Percentiles rank a stretch among this genome's conserved stretches.
These are phyloP conservation scores for Plasmodium vivax DNA, from an alignment of 169 alveolate species.

Conservation along the genomic window DNA sequence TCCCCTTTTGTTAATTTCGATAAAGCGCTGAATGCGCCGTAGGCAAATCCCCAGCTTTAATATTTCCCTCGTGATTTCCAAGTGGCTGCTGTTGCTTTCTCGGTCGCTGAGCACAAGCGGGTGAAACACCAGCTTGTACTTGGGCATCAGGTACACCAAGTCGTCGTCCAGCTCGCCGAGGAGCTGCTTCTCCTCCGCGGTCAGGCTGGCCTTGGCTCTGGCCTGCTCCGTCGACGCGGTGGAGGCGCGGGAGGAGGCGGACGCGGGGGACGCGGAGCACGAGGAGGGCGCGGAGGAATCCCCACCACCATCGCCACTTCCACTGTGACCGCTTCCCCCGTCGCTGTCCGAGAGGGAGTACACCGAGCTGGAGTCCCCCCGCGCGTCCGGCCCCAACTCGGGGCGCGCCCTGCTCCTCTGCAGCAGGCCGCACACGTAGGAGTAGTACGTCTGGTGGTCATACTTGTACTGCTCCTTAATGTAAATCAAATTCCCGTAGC, in stretches of 20 bases:
- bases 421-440: background rate
- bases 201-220: background rate
- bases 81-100: conserved; percentile 34
- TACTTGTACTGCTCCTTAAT: conserved; percentile 55
- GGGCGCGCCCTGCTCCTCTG: background rate
- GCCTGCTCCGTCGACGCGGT: background rate
- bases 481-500: conserved; percentile 53
- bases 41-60: conserved; percentile 40
- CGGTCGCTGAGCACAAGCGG: conserved; percentile 6
- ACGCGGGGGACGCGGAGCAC: background rate
- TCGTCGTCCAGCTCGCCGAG: conserved; percentile 5
- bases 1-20: conserved; percentile 65
- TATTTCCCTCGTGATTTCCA: conserved; percentile 54
- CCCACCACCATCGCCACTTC: too few species aligned
- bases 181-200: background rate
- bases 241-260: background rate
- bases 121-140: conserved; percentile 35
- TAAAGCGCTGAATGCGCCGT: conserved; percentile 51
- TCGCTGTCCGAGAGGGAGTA: conserved; percentile 16
- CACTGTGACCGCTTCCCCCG: background rate
- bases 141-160: conserved; percentile 30
- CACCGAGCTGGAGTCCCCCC: conserved; percentile 8
- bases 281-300: background rate
- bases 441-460: conserved; percentile 49
- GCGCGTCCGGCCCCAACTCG: background rate